Evolutionary conservation across 176 grass and related monocot genomes (phyloP).

Genomic region (Oryza brachyantha): DNA sequence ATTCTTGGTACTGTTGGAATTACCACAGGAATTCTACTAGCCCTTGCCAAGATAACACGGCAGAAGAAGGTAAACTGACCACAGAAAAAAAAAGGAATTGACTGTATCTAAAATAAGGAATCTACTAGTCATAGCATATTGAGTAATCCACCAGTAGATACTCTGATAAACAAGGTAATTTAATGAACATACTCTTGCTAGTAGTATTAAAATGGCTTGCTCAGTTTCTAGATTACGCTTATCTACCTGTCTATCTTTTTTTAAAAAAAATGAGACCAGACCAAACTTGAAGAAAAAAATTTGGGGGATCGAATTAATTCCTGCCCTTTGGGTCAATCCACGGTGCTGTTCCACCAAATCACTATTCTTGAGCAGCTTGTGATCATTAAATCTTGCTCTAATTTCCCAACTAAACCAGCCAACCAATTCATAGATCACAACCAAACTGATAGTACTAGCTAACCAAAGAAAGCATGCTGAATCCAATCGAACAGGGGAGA

Average conservation of each 20-base stretch:
- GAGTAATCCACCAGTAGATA: not conserved
- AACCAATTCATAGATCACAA: not conserved
- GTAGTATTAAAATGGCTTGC: not conserved
- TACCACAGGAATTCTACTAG: not conserved
- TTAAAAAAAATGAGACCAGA: not conserved
- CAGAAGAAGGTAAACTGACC: not conserved
- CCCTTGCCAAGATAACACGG: not conserved
- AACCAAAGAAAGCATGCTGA: not conserved
- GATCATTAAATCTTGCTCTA: not conserved
- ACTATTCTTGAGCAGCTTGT: not conserved
- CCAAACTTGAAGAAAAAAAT: not conserved
- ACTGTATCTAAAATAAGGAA: no score
- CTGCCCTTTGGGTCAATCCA: no score
- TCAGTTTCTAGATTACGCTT: not conserved
- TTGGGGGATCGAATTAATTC: not conserved
- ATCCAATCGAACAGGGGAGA: not conserved
- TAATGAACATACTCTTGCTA: not conserved
- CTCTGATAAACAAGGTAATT: not conserved
- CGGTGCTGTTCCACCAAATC: not conserved
- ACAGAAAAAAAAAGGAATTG: not conserved
- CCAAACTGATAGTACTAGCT: not conserved
- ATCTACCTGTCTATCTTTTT: not conserved
- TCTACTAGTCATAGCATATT: not conserved
- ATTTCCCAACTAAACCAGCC: no score
- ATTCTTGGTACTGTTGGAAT: not conserved